These are phyloP conservation scores for Botrytis galanthina DNA, from an alignment of 2,329 filamentous ascomycete genomes.

Conservation along the genomic window DNA sequence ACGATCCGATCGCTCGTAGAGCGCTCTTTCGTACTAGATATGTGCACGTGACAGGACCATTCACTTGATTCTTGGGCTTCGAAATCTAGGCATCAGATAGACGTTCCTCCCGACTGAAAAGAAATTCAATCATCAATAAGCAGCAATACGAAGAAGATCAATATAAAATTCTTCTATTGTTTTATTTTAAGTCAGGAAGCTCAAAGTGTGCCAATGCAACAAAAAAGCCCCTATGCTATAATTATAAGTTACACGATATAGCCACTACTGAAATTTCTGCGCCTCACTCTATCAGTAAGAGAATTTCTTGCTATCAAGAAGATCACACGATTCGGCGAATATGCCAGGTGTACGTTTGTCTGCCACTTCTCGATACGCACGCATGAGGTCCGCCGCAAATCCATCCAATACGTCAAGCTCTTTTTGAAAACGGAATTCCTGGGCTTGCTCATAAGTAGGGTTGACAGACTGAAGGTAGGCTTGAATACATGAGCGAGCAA, in stretches of 20 bases:
- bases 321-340: neutral
- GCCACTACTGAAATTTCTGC: neutral
- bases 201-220: neutral
- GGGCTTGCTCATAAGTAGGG: neutral
- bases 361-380: neutral
- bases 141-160: too few relatives aligned
- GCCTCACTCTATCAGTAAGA: neutral
- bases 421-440: conserved; percentile 12
- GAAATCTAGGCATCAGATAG: too few relatives aligned
- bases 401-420: conserved; percentile 23
- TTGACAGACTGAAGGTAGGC: neutral
- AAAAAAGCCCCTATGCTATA: neutral
- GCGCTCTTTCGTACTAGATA: too few relatives aligned
- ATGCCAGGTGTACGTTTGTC: neutral
- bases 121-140: too few relatives aligned
- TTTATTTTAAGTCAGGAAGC: neutral
- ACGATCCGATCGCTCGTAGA: too few relatives aligned
- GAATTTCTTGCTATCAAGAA: neutral
- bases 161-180: neutral
- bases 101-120: too few relatives aligned
- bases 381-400: conserved; percentile 21
- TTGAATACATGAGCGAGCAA: neutral
- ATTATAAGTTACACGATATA: neutral
- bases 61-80: too few relatives aligned
- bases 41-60: too few relatives aligned